Conservation (phyloP, 768 basidiomycete genomes). For the Russula virescens region DNA sequence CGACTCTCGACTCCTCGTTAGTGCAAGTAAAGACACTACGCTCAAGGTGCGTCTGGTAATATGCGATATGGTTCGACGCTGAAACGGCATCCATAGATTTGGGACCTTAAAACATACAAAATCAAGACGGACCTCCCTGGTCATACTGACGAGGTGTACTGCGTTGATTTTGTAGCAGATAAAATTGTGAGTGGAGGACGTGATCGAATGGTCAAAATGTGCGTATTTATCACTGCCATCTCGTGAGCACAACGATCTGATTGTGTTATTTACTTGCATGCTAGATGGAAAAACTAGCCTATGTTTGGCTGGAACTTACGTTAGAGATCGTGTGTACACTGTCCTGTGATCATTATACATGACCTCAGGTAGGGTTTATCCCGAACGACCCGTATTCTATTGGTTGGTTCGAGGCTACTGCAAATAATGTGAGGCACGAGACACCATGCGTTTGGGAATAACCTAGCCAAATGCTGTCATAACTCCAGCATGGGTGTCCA, state of each 20-base stretch:
- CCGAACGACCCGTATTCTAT: background rate
- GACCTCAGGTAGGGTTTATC: background rate
- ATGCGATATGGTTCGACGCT: background rate
- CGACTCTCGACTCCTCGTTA: constrained; percentile 86
- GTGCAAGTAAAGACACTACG: constrained; percentile 94
- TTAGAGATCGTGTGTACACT: background rate
- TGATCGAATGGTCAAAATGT: constrained; percentile 93
- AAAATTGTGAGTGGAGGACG: constrained; percentile 98
- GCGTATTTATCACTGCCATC: constrained; percentile 29
- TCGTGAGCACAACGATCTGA: background rate
- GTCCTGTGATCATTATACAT: background rate
- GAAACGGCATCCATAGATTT: constrained; percentile 52
- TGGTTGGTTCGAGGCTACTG: constrained; percentile 2
- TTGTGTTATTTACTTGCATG: background rate
- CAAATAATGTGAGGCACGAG: background rate
- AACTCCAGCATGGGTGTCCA: too few species aligned
- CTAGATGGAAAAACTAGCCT: constrained; percentile 23
- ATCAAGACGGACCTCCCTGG: constrained; percentile 91
- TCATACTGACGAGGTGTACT: constrained; percentile 97
- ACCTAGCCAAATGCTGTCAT: background rate
- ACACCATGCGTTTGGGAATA: background rate
- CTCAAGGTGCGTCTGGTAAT: constrained; percentile 61
- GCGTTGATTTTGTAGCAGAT: constrained; percentile 98
- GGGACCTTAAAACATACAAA: constrained; percentile 96
- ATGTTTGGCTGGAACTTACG: background rate